phyloP scores from a whole-genome alignment of 768 basidiomycete genomes.

The Mycena belliarum region DNA sequence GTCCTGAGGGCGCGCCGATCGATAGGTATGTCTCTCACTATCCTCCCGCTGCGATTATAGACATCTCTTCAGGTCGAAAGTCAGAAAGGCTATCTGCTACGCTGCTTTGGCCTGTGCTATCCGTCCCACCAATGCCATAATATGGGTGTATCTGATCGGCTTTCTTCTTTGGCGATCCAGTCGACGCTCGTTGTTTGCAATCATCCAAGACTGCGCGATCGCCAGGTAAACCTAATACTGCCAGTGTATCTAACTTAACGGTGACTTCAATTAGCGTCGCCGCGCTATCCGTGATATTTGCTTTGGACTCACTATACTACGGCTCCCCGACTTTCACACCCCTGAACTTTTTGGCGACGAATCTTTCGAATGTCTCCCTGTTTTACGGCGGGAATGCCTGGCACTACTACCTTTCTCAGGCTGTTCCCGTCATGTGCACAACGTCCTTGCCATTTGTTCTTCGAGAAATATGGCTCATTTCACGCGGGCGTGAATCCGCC shows the following conservation, averaged over 20 bases:
- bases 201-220: constrained; percentile 40
- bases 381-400: constrained; percentile 88
- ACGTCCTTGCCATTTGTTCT: constrained; percentile 73
- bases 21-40: constrained; percentile 32
- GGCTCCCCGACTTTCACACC: constrained; percentile 68
- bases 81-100: constrained; percentile 46
- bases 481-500: constrained; percentile 28
- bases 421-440: constrained; percentile 77
- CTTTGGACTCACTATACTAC: constrained; percentile 74
- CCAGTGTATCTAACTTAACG: constrained; percentile 21
- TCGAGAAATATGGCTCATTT: constrained; percentile 52
- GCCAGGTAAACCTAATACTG: constrained; percentile 44
- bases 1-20: constrained; percentile 37
- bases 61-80: constrained; percentile 29
- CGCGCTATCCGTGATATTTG: constrained; percentile 33
- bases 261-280: constrained; percentile 22
- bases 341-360: constrained; percentile 80
- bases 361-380: constrained; percentile 82
- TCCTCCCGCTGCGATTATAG: not conserved
- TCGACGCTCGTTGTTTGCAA: constrained; percentile 26
- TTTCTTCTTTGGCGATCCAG: constrained; percentile 57
- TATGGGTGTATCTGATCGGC: constrained; percentile 76
- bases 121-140: constrained; percentile 85
- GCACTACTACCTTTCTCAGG: constrained; percentile 91
- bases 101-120: constrained; percentile 80